These are phyloP conservation scores for Maudiozyma pseudohumilis DNA, from an alignment of 805 yeast species.

Conservation along the genomic window DNA sequence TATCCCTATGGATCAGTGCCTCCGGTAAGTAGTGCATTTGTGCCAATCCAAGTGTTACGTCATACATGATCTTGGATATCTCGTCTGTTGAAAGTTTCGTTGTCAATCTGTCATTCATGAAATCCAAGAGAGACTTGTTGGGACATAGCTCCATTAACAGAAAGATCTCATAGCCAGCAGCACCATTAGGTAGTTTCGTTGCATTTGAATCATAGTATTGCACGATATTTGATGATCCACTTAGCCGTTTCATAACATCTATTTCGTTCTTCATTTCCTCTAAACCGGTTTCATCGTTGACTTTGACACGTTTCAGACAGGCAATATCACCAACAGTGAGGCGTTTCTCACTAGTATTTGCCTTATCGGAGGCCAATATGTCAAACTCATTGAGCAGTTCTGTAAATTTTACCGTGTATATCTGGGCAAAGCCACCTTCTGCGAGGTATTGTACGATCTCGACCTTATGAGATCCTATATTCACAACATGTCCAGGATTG, in stretches of 20 bases:
- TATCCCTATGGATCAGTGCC: conserved; percentile 83
- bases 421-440: conserved; percentile 76
- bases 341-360: background rate
- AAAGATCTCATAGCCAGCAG: conserved; percentile 67
- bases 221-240: conserved; percentile 50
- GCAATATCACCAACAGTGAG: conserved; percentile 38
- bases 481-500: conserved; percentile 39
- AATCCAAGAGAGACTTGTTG: conserved; percentile 76
- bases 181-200: conserved; percentile 35
- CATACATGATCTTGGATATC: conserved; percentile 74
- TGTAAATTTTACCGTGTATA: conserved; percentile 51
- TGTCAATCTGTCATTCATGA: conserved; percentile 76
- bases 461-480: conserved; percentile 54
- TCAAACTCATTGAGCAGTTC: conserved; percentile 21
- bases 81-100: conserved; percentile 70
- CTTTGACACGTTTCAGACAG: conserved; percentile 66
- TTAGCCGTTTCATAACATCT: conserved; percentile 61
- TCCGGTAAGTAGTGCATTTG: conserved; percentile 66
- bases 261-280: conserved; percentile 62
- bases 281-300: conserved; percentile 60
- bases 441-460: conserved; percentile 48
- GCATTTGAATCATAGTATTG: conserved; percentile 71
- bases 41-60: conserved; percentile 67
- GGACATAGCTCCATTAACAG: conserved; percentile 91
- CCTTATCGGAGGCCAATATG: conserved; percentile 5